Base-by-base conservation (phyloP, 108 stramenopile genomes). In the Cyclostephanos tholiformis region DNA sequence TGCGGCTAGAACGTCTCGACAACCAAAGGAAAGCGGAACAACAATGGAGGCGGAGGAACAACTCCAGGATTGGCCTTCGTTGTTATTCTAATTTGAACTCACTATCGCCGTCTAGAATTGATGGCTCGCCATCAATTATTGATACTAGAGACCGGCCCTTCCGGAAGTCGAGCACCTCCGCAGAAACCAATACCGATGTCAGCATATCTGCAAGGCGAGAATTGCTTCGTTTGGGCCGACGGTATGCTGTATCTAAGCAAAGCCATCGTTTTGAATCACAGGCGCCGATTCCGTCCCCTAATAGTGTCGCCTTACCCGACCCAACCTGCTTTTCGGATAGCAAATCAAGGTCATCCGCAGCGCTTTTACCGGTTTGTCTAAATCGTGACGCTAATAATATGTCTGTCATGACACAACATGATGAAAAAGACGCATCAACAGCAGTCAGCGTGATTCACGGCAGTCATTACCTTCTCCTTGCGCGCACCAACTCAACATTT, bases 381-480 rank as follows among this genome's bases (percentile, higher is more conserved):
- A 12, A 64, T 50, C 19, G 30, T 65, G 39, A 50, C 48, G 5
- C n/a, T 46, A n/a, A 49, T 46, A n/a, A 49, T 20, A 19, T 51
- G 5, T 10, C 39, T 66, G 48, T 26, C 9, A 7, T 44, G 10
- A 27, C 65, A 48, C 46, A 20, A 48, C 46, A 20, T 36, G 65
- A 66, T 49, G 41, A 36, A 38, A 41, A 20, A 22, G 25, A 17
- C 43, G 27, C 23, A n/a, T 30, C 46, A 4, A 22, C 30, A 16
- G 26, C 17, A 66, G 51, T 19, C 44, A 51, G 30, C 25, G 43
- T 27, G 65, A 35, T 6, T 51, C n/a, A 65, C 19, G 19, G 65
- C 43, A 48, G 36, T 6, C 63, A 48, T 65, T 66, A 66, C 13
- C 65, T 66, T 19, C 65, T 66, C 4, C 30, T 66, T 46, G 65